Evolutionary conservation across 1,139 yeast genomes (phyloP), one percentile per base, ranked within the genome.

Genomic region (Scheffersomyces lignicola): DNA sequence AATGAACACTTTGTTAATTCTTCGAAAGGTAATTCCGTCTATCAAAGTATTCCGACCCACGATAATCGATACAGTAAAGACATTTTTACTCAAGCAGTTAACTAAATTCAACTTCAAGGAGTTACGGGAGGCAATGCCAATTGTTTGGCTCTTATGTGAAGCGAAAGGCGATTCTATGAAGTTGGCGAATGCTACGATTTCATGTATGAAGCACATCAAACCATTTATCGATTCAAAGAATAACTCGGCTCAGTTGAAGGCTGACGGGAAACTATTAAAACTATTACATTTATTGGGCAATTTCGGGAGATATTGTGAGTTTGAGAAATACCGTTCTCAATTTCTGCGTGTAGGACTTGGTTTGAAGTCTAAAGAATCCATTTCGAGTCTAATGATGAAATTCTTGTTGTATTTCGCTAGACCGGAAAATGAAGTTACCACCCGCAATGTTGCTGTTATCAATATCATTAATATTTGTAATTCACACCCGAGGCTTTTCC

Each of bases 51-150:
- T 83, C 25, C 69, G 82, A 35, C 70, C 75, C 0, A 69, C 64
- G 2, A 83, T 82, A 44, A 49, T 77, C 17, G 47, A 54, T 12
- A 70, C 71, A 3, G 65, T 81, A n/a, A 81, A 79, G 48, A 51
- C 66, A 0, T 67, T 75, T 7, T 50, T 86, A 18, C 54, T 84
- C 40, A 63, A 64, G 31, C 62, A 75, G 21, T 54, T 87, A 30
- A 80, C 89, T 2, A 81, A 73, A 42, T 73, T 82, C 52, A 73
- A 69, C 35, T 65, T 70, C 0, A 65, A 56, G 38, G 90, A 84
- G 45, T 56, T 86, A 10, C 77, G 76, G 18, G 80, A 80, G 45
- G 95, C 89, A 0, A 71, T 85, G 51, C 86, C 89, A 2, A 69
- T 86, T 38, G 58, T 78, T 5, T 79, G 88, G 83, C 57, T 57